Base-by-base conservation (phyloP, 2,329 filamentous ascomycete genomes). In the Colletotrichum lini region DNA sequence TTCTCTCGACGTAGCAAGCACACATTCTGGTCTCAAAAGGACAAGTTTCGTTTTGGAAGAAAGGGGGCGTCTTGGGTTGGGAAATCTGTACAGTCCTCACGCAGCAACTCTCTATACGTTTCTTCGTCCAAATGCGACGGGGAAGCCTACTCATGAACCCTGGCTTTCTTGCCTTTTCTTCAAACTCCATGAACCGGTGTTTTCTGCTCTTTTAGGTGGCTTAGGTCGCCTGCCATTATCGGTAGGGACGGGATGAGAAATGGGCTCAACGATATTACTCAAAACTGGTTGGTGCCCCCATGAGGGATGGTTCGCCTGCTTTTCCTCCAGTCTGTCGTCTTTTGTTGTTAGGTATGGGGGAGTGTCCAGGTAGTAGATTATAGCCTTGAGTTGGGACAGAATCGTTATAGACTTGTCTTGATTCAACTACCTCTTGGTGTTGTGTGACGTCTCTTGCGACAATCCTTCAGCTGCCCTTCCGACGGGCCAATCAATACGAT, bases 31-130 rank as follows among this genome's bases (percentile, higher is more conserved):
- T 70, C 70, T 70, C 56, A 62, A 58, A 77, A 77, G 76, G 76
- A 78, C 76, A 75, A 73, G 76, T 79, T 78, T 77, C 77, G 76
- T 73, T 71, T 73, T 73, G 77, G 77, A 78, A 78, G 77, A 79
- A 76, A 77, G 74, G 77, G 76, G 77, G 77, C 74, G 63, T 72
- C 68, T 72, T 75, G 75, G 78, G 76, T 77, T 79, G 77, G 77
- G 74, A 78, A 78, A 76, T 79, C 60, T 79, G 78, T 79, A 79
- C 78, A 79, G 75, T 79, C 63, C 70, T 62, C 66, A 69, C 70
- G 70, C 70, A 70, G 70, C 66, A 72, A 68, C 65, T 61, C 67
- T 57, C 68, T 72, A 59, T 58, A 72, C 53, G 69, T 56, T 70
- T 72, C 66, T 65, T 67, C 67, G 67, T 47, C 57, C 38, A 70